Evolutionary conservation across 2,329 filamentous ascomycete species (phyloP), one percentile per base, ranked within the genome.

Genomic region (Thermothelomyces thermophilus): DNA sequence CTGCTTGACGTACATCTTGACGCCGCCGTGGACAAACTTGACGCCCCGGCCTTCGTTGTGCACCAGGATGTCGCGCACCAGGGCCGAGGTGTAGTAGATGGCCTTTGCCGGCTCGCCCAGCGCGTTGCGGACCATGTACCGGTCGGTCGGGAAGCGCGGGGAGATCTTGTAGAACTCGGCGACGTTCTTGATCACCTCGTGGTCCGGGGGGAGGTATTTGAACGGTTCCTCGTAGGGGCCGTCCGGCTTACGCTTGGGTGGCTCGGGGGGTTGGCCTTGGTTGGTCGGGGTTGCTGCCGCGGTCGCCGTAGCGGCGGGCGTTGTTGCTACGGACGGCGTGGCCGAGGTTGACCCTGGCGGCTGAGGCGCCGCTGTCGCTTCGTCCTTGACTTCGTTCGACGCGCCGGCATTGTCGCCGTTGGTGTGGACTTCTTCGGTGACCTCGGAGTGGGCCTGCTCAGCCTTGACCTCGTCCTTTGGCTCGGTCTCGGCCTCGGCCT

Each of bases 1-100:
- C 68, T 97, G 91, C 73, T 95, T 95, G 75, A 97, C 93, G 66
- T 95, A 98, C 89, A 97, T 97, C 72, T 95, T 95, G 30, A 98
- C 90, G 56, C 93, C 93, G 44, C 86, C 91, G 69, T 98, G 93
- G 43, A 98, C 87, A 64, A 98, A 95, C 66, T 93, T 95, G 68
- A 97, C 84, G 40, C 90, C 90, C 24, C 86, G 84, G 37, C 89
- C 87, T 68, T 96, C 90, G 66, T 98, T 98, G 63, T 85, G 79
- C 3, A 77, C 80, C 3, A 98, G 77, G 47, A 98, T 93, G 57
- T 91, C 86, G 28, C 90, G 86, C 19, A 89, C 85, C 11, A 97
- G 77, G 4, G 81, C 79, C 31, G 86, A 90, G 10, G 90, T 94
- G 74, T 97, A 98, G 76, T 98, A 98, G 60, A 98, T 91, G 24